Evolutionary conservation across 1,284 basidiomycete genomes (phyloP).

Genomic region (Trametes versicolor): DNA sequence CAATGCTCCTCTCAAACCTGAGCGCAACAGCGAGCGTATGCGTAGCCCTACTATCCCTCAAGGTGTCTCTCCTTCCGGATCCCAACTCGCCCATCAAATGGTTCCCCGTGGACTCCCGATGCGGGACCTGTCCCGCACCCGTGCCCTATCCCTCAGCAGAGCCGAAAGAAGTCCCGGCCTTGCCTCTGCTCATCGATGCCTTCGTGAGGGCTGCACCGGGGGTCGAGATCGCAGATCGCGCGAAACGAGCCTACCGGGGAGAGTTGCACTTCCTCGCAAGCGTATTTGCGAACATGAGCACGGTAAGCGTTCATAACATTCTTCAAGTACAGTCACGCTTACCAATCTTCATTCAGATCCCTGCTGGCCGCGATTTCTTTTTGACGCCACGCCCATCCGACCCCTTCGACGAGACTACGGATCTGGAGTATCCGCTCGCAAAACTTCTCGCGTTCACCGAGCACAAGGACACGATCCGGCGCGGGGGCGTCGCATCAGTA

Average conservation of each 20-base stretch:
- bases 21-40: slow-evolving; percentile 83
- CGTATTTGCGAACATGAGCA: slow-evolving; percentile 91
- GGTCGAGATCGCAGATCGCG: slow-evolving; percentile 55
- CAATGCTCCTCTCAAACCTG: slow-evolving; percentile 97
- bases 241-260: slow-evolving; percentile 71
- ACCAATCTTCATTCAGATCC: slow-evolving; percentile 54
- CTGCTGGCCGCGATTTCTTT: slow-evolving; percentile 77
- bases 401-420: slow-evolving; percentile 49
- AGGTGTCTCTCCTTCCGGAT: slow-evolving; percentile 70
- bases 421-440: slow-evolving; percentile 80
- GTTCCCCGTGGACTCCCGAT: slow-evolving; percentile 80
- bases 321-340: neutral
- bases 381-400: slow-evolving; percentile 64
- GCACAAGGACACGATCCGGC: slow-evolving; percentile 84
- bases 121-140: slow-evolving; percentile 74
- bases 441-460: slow-evolving; percentile 90
- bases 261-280: slow-evolving; percentile 90
- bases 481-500: slow-evolving; percentile 86
- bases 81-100: slow-evolving; percentile 54
- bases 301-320: slow-evolving; percentile 56
- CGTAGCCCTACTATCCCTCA: slow-evolving; percentile 71
- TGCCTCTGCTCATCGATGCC: slow-evolving; percentile 86
- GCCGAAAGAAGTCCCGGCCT: slow-evolving; percentile 64
- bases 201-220: slow-evolving; percentile 79
- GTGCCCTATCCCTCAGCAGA: slow-evolving; percentile 69